Conservation (phyloP, 1,284 basidiomycete species). For the Ustilago cynodontis region DNA sequence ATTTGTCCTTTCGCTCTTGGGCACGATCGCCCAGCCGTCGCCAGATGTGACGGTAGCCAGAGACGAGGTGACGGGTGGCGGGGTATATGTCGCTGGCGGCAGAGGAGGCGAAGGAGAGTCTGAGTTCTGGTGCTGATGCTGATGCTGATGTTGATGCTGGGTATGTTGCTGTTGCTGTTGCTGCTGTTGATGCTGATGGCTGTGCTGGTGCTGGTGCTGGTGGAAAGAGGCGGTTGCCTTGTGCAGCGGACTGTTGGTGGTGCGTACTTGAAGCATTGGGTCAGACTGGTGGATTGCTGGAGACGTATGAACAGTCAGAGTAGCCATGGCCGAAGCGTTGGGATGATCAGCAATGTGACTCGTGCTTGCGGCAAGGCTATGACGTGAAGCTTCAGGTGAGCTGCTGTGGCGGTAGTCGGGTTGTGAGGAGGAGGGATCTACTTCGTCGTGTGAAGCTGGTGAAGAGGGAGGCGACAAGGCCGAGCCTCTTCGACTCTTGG, state of each 20-base stretch:
- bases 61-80: constrained; percentile 32
- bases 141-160: constrained; percentile 4
- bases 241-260: constrained; percentile 31
- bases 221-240: constrained; percentile 18
- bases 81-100: constrained; percentile 36
- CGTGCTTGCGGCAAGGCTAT: background rate
- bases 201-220: constrained; percentile 3
- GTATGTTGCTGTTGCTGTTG: constrained; percentile 1
- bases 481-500: constrained; percentile 16
- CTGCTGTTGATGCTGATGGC: background rate
- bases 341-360: constrained; percentile 24
- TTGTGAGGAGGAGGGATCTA: constrained; percentile 6
- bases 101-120: constrained; percentile 25
- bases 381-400: constrained; percentile 7
- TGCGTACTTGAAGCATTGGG: constrained; percentile 41
- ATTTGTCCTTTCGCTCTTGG: constrained; percentile 22
- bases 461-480: constrained; percentile 30
- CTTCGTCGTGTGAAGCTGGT: constrained; percentile 24
- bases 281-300: constrained; percentile 34
- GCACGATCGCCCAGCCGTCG: constrained; percentile 45
- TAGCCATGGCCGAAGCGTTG: constrained; percentile 47
- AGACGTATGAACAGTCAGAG: constrained; percentile 39
- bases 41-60: constrained; percentile 34
- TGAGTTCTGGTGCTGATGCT: constrained; percentile 11
- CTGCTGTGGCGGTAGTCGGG: constrained; percentile 8